Evolutionary conservation across 495 filamentous ascomycete species (phyloP).

Genomic region (Baudoinia panamericana): DNA sequence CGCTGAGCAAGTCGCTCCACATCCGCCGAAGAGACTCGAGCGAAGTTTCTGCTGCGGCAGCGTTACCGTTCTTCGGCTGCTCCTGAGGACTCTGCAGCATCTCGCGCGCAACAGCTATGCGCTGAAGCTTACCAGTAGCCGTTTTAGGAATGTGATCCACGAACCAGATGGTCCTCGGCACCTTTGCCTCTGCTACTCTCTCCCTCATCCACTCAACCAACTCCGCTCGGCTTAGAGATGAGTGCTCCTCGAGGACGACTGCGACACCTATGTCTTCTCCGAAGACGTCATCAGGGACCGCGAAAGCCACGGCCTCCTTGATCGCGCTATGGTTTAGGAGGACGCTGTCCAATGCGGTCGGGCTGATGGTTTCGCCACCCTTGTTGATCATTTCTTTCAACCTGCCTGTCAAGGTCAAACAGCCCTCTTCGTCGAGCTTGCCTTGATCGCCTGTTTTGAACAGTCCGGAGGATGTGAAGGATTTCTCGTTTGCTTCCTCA

Average conservation of each 20-base stretch:
- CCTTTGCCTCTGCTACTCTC: constrained; percentile 65
- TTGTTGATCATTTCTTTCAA: constrained; percentile 36
- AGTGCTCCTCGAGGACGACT: constrained; percentile 43
- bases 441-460: constrained; percentile 82
- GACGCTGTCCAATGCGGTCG: constrained; percentile 73
- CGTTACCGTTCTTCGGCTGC: no score
- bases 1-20: constrained; percentile 6
- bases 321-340: constrained; percentile 54
- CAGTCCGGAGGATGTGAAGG: constrained; percentile 57
- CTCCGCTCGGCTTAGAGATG: constrained; percentile 34
- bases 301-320: constrained; percentile 67
- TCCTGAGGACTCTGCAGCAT: no score
- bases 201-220: constrained; percentile 53
- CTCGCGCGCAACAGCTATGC: no score
- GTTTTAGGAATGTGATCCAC: no score
- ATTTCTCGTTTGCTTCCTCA: constrained; percentile 50
- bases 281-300: constrained; percentile 60
- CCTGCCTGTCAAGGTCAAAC: constrained; percentile 32
- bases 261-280: constrained; percentile 72
- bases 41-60: no score
- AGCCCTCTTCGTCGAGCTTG: constrained; percentile 45
- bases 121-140: no score
- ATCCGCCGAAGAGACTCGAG: constrained; percentile 27
- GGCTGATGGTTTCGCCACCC: constrained; percentile 37
- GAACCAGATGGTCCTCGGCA: no score